Conservation (phyloP, 129 eudicot genomes). For the Flaveria brownii region DNA sequence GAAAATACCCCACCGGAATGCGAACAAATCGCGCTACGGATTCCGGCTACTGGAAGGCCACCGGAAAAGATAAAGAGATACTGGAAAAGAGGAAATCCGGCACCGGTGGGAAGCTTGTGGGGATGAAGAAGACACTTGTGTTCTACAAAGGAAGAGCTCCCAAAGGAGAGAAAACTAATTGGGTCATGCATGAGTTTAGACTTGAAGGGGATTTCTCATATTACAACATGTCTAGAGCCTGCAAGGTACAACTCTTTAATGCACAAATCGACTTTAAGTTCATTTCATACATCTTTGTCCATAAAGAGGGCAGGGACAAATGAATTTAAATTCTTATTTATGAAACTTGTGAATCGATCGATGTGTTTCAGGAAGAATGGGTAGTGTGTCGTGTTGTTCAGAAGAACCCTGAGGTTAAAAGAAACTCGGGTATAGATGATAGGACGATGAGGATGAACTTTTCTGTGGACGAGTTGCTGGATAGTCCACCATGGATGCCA, state of each 20-base stretch:
- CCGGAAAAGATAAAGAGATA: conserved; percentile 88
- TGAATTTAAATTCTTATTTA: too few relatives aligned
- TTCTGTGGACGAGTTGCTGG: conserved; percentile 57
- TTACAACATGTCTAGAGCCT: conserved; percentile 62
- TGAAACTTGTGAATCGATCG: not conserved
- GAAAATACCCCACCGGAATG: conserved; percentile 92
- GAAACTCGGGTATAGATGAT: conserved; percentile 30
- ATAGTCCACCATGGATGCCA: conserved; percentile 50
- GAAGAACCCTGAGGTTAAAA: conserved; percentile 46
- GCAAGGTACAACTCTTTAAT: conserved; percentile 71
- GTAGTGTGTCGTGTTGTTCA: conserved; percentile 70
- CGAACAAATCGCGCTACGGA: conserved; percentile 85
- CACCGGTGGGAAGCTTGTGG: conserved; percentile 55
- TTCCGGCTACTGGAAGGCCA: conserved; percentile 91
- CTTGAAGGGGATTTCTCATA: conserved; percentile 77
- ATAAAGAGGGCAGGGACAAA: too few relatives aligned
- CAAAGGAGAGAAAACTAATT: conserved; percentile 75
- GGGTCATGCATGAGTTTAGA: conserved; percentile 93
- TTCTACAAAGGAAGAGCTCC: conserved; percentile 96
- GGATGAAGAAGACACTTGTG: conserved; percentile 91
- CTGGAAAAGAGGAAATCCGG: conserved; percentile 40
- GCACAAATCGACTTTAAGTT: not conserved
- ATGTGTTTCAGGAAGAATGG: conserved; percentile 61
- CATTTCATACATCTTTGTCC: not conserved
- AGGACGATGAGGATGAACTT: conserved; percentile 49